Evolutionary conservation across 2,329 filamentous ascomycete species (phyloP).

Genomic region (Fusarium compactum): DNA sequence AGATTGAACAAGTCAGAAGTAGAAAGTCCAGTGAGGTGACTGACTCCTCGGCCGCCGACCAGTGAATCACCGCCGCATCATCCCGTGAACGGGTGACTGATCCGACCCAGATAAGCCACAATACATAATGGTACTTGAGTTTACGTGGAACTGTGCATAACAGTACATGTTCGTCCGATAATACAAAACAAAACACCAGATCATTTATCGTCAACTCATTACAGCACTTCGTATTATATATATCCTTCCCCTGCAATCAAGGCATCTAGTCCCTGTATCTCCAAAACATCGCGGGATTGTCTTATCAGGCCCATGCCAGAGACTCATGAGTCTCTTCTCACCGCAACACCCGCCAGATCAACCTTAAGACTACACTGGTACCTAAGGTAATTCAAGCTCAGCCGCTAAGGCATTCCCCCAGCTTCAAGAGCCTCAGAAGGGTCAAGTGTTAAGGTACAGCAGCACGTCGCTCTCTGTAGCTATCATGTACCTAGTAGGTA

Average conservation of each 20-base stretch:
- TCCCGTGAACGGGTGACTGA: slow-evolving; percentile 47
- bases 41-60: slow-evolving; percentile 41
- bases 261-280: neutral
- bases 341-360: slow-evolving; percentile 26
- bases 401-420: slow-evolving; percentile 29
- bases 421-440: slow-evolving; percentile 24
- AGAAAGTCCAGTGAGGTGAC: slow-evolving; percentile 44
- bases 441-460: slow-evolving; percentile 34
- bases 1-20: slow-evolving; percentile 37
- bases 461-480: slow-evolving; percentile 24
- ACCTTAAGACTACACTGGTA: neutral
- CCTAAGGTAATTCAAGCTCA: slow-evolving; percentile 1
- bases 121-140: slow-evolving; percentile 28
- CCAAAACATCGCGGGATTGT: slow-evolving; percentile 32
- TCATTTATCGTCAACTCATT: neutral
- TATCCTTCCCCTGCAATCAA: slow-evolving; percentile 6
- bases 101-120: slow-evolving; percentile 48
- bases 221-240: slow-evolving; percentile 11
- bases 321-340: slow-evolving; percentile 34
- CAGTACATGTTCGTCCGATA: slow-evolving; percentile 15
- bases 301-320: slow-evolving; percentile 35
- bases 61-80: slow-evolving; percentile 51
- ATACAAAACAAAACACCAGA: slow-evolving; percentile 12
- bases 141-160: slow-evolving; percentile 20
- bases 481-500: slow-evolving; percentile 26